phyloP scores from a whole-genome alignment of 306 rosid species.

The Trifolium fragiferum region DNA sequence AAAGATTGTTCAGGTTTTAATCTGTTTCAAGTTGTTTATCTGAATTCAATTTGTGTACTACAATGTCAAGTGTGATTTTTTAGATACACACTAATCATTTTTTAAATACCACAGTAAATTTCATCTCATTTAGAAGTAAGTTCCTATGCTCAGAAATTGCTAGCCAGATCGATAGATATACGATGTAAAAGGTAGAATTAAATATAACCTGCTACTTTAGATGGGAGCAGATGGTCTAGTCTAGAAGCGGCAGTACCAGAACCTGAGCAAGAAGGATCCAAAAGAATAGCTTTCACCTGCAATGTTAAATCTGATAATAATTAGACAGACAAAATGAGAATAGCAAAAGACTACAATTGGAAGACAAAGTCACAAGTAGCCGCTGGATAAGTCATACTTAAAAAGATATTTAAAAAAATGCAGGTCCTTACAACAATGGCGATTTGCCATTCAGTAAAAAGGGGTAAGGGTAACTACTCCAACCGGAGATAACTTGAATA shows the following conservation, averaged over 20 bases:
- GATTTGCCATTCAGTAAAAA: background rate
- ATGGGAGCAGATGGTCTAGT: conserved; percentile 88
- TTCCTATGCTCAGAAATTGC: conserved; percentile 42
- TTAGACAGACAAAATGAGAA: conserved; percentile 41
- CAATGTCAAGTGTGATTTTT: background rate
- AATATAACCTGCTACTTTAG: conserved; percentile 66
- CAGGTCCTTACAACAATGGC: background rate
- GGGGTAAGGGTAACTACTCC: conserved; percentile 13
- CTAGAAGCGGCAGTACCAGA: conserved; percentile 87
- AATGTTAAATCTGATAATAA: conserved; percentile 25
- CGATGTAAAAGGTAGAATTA: background rate
- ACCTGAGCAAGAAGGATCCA: conserved; percentile 95
- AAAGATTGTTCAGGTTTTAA: background rate
- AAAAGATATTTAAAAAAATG: background rate
- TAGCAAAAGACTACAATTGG: background rate
- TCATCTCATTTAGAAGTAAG: conserved; percentile 1
- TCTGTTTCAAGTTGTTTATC: background rate
- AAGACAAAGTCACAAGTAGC: background rate
- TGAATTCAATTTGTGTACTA: background rate
- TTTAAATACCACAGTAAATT: background rate
- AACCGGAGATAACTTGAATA: conserved; percentile 3
- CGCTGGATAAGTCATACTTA: background rate
- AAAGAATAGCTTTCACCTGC: conserved; percentile 81
- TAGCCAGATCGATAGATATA: conserved; percentile 13
- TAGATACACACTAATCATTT: background rate